Evolutionary conservation across 805 yeast species (phyloP), one percentile per base, ranked within the genome.

Genomic region (Wickerhamomyces hampshirensis): DNA sequence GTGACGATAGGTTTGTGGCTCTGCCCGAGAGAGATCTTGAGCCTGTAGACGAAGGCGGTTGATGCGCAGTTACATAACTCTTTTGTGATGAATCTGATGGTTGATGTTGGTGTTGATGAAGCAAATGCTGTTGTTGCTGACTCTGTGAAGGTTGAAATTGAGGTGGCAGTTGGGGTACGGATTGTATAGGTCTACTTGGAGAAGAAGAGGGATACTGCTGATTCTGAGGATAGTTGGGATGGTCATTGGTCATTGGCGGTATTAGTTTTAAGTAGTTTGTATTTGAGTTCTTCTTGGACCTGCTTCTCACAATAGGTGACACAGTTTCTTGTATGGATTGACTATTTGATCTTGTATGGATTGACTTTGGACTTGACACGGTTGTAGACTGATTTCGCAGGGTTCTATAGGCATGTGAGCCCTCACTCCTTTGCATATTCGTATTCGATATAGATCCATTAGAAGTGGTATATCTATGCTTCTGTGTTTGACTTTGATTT

Each of bases 181-280:
- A n/a, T n/a, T n/a, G n/a, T n/a, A n/a, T n/a, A n/a, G n/a, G n/a
- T n/a, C n/a, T n/a, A n/a, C 16, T 21, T 30, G 34, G 35, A 24
- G 38, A n/a, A 18, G 23, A 11, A 26, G 13, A 17, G 10, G 31
- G 30, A 5, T 28, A 39, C 14, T n/a, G n/a, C n/a, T n/a, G n/a
- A n/a, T n/a, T n/a, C n/a, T n/a, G n/a, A n/a, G n/a, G n/a, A n/a
- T 37, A 26, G 30, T 18, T 19, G 4, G 35, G 19, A 4, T 24
- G 31, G 28, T 28, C 33, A 17, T 40, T 43, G 2, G 56, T 56
- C 42, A 47, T 43, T 6, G 60, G 62, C 6, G 62, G 60, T 15
- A 55, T 56, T 28, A 52, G 42, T 30, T 43, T 50, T 28, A 50
- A 34, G 32, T 53, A 56, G 28, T 54, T 45, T 4, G 51, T 23